Evolutionary conservation across 192 early-diverging fungal genomes (phyloP).

Genomic region (Linnemannia zychae): DNA sequence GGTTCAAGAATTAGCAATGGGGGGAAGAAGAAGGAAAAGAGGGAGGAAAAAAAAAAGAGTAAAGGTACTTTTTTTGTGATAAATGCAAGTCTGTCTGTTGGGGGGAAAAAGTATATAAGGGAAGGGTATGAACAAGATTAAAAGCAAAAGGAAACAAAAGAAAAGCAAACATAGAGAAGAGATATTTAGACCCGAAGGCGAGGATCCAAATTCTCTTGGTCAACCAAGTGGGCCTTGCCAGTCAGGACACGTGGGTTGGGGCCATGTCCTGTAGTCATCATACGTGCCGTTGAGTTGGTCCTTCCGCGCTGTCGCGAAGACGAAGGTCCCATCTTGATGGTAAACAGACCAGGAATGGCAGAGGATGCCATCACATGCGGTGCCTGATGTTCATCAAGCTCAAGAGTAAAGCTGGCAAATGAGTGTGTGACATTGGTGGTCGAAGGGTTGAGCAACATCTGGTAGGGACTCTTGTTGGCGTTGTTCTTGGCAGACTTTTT

Average conservation of each 20-base stretch:
- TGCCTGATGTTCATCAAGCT: conserved; percentile 38
- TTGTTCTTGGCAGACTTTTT: conserved; percentile 30
- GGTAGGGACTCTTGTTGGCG: conserved; percentile 51
- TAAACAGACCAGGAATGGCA: conserved; percentile 31
- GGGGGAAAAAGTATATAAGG: conserved; percentile 1
- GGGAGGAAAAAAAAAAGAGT: background rate
- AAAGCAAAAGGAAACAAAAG: background rate
- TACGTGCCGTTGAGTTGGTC: conserved; percentile 12
- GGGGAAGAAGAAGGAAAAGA: background rate
- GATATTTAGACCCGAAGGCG: background rate
- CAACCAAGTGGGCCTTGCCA: background rate
- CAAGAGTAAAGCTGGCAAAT: conserved; percentile 39
- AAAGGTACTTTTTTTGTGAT: conserved; percentile 17
- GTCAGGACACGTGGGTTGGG: conserved; percentile 28
- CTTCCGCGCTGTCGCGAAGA: conserved; percentile 2
- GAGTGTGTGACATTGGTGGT: conserved; percentile 49
- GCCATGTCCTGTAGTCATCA: background rate
- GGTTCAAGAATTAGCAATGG: conserved; percentile 4
- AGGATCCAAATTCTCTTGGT: conserved; percentile 29
- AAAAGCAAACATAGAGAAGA: background rate
- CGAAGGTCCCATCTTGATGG: conserved; percentile 14
- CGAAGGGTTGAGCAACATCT: conserved; percentile 36
- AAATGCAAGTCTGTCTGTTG: background rate
- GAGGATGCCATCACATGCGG: conserved; percentile 40
- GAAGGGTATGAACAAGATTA: conserved; percentile 4